phyloP scores from a whole-genome alignment of 2,329 filamentous ascomycete species.

The Nigrospora osmanthi region DNA sequence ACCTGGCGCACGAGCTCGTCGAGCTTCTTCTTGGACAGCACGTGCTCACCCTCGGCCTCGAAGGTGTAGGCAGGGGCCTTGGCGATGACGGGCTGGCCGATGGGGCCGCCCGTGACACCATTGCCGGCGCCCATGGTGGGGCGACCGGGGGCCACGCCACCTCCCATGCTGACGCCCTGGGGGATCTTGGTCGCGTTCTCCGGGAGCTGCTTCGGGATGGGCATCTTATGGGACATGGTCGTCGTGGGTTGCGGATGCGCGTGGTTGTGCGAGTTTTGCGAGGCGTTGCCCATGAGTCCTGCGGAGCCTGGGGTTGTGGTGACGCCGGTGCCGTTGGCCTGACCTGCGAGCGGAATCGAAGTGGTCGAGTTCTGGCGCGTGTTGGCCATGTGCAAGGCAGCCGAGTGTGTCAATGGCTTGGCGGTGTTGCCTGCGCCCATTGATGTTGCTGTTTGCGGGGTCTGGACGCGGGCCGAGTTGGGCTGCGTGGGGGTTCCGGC shows the following conservation, averaged over 20 bases:
- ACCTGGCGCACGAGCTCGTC: conserved; percentile 93
- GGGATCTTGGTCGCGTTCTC: conserved; percentile 62
- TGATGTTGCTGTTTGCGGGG: conserved; percentile 30
- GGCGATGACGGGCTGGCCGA: conserved; percentile 78
- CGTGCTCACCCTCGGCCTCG: conserved; percentile 84
- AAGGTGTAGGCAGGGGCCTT: conserved; percentile 79
- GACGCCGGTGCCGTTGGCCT: conserved; percentile 17
- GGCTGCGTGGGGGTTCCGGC: conserved; percentile 42
- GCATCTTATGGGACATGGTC: conserved; percentile 56
- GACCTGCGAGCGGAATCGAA: conserved; percentile 5
- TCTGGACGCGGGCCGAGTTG: conserved; percentile 37
- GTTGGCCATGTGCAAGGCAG: conserved; percentile 21
- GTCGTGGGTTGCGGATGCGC: conserved; percentile 36
- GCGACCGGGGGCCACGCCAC: conserved; percentile 55
- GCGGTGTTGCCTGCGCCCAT: conserved; percentile 4
- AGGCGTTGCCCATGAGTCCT: conserved; percentile 11
- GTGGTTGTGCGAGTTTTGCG: conserved; percentile 35
- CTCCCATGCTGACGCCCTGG: conserved; percentile 62
- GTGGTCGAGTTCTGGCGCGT: conserved; percentile 1
- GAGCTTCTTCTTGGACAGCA: conserved; percentile 96
- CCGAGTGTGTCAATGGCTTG: conserved; percentile 17
- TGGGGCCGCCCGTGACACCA: conserved; percentile 69
- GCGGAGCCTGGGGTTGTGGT: conserved; percentile 16
- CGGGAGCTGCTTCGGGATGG: conserved; percentile 72
- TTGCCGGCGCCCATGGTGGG: conserved; percentile 80